Conservation (phyloP, 1,139 yeast genomes). For the Blastobotrys petasosporus region DNA sequence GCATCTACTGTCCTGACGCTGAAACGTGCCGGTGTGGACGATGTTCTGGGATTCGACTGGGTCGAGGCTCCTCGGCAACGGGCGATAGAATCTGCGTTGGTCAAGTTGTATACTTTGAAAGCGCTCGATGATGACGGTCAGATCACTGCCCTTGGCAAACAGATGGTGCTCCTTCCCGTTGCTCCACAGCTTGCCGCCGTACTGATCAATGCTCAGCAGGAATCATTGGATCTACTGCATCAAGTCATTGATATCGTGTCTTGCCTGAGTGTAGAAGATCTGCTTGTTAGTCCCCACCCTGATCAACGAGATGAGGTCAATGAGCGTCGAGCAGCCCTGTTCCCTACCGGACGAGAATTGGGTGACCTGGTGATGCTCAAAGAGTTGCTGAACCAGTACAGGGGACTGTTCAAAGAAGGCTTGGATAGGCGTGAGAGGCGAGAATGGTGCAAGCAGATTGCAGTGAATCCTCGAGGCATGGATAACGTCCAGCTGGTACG, state of each 20-base stretch:
- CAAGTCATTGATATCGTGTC: constrained; percentile 85
- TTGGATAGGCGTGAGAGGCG: constrained; percentile 44
- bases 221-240: constrained; percentile 40
- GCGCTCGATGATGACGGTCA: constrained; percentile 74
- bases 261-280: constrained; percentile 86
- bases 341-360: constrained; percentile 60
- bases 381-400: constrained; percentile 63
- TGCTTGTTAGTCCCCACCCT: constrained; percentile 71
- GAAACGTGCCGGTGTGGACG: constrained; percentile 77
- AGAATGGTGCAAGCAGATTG: constrained; percentile 78
- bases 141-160: constrained; percentile 68
- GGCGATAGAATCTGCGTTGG: constrained; percentile 68
- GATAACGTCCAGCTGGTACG: constrained; percentile 70
- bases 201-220: constrained; percentile 61
- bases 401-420: constrained; percentile 27
- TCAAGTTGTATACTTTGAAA: constrained; percentile 67
- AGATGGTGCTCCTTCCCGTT: constrained; percentile 85
- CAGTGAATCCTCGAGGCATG: constrained; percentile 73
- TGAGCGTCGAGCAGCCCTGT: constrained; percentile 40
- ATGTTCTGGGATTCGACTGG: constrained; percentile 86
- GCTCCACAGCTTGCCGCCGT: constrained; percentile 93
- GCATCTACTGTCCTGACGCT: constrained; percentile 77
- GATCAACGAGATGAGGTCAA: constrained; percentile 79
- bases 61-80: constrained; percentile 82
- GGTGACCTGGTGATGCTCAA: constrained; percentile 85